A percentile compares a stretch with the other conserved stretches of the same genome.
Evolutionary conservation across 2,329 filamentous ascomycete species (phyloP).

Genomic region (Blastomyces percursus): DNA sequence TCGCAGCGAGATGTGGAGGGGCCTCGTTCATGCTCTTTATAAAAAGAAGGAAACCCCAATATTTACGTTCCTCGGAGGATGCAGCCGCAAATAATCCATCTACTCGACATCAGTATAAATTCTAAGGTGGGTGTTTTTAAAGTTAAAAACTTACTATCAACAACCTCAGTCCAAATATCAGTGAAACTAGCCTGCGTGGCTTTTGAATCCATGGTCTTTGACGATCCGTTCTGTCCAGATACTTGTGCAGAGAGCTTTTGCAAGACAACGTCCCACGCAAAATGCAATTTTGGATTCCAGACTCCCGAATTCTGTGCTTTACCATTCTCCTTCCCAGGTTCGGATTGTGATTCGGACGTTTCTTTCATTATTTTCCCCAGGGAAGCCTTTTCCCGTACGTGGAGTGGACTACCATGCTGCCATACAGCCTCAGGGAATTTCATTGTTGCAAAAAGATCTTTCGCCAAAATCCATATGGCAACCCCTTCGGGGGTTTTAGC

Average conservation of each 20-base stretch:
- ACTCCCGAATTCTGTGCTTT: constrained; percentile 47
- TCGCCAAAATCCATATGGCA: constrained; percentile 70
- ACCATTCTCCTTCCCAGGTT: constrained; percentile 21
- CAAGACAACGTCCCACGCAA: constrained; percentile 79
- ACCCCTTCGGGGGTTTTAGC: constrained; percentile 78
- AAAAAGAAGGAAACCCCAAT: constrained; percentile 82
- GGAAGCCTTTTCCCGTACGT: constrained; percentile 53
- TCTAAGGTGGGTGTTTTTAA: constrained; percentile 18
- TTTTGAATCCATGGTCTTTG: constrained; percentile 25
- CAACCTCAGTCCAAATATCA: constrained; percentile 74
- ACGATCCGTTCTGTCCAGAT: constrained; percentile 19
- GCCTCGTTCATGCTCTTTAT: constrained; percentile 56
- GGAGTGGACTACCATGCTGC: constrained; percentile 61
- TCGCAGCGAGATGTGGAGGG: constrained; percentile 40
- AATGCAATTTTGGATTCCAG: constrained; percentile 71
- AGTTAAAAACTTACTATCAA: constrained; percentile 60
- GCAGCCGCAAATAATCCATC: constrained; percentile 72
- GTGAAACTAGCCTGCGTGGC: constrained; percentile 44
- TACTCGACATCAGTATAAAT: constrained; percentile 27
- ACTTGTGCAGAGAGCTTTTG: constrained; percentile 26
- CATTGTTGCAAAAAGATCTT: constrained; percentile 52
- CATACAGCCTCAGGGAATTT: constrained; percentile 60
- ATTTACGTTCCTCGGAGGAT: constrained; percentile 80
- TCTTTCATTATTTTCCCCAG: constrained; percentile 74
- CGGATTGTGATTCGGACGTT: constrained; percentile 25